Conservation (phyloP, 805 yeast genomes). For the Myxozyma sirexii region DNA sequence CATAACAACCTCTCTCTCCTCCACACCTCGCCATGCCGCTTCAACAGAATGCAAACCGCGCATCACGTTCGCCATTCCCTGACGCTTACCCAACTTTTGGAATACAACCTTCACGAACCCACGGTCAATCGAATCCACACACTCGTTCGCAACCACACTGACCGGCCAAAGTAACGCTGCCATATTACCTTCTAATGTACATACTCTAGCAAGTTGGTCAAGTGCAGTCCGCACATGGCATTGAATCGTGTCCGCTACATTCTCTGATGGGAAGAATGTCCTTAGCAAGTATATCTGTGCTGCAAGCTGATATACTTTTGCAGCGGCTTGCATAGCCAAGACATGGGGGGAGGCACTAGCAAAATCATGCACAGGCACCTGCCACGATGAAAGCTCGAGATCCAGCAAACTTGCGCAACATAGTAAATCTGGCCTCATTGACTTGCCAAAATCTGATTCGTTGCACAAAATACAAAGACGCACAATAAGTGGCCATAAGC, state of each 20-base stretch:
- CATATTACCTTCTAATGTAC: constrained; percentile 33
- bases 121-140: constrained; percentile 31
- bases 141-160: constrained; percentile 30
- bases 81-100: constrained; percentile 26
- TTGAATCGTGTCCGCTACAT: constrained; percentile 24
- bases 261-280: constrained; percentile 26
- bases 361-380: constrained; percentile 7
- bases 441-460: constrained; percentile 29
- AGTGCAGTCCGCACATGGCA: constrained; percentile 25
- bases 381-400: constrained; percentile 30
- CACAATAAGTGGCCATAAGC: constrained; percentile 32
- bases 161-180: constrained; percentile 35
- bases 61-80: constrained; percentile 34
- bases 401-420: constrained; percentile 30
- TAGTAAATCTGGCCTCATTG: constrained; percentile 19
- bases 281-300: constrained; percentile 32
- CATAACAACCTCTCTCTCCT: constrained; percentile 21
- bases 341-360: constrained; percentile 6
- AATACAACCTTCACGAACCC: constrained; percentile 34
- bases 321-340: constrained; percentile 31
- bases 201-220: constrained; percentile 30
- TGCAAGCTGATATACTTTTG: constrained; percentile 31
- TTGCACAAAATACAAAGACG: constrained; percentile 32
- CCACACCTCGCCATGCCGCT: constrained; percentile 25
- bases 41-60: constrained; percentile 27